Base-by-base conservation (phyloP, 2,329 filamentous ascomycete species). In the Epicoccum nigrum region DNA sequence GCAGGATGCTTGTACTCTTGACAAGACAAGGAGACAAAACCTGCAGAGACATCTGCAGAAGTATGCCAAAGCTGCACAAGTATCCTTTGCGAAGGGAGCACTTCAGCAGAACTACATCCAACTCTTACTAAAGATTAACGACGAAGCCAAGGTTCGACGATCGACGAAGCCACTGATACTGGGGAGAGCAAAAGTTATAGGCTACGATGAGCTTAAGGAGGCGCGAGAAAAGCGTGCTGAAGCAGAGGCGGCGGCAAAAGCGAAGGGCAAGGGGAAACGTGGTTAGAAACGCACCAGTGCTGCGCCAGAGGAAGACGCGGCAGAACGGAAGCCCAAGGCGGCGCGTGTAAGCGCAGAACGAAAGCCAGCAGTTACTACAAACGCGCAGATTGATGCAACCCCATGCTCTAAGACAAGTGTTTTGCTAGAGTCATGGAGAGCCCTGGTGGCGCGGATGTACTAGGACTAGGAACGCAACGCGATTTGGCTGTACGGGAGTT, bases 51-150 rank as follows among this genome's bases (percentile, higher is more conserved):
- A n/a, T n/a, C n/a, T n/a, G n/a, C 46, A 56, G 47, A 31, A 52
- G 41, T 39, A 60, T 4, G 43, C 49, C 9, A 61, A 54, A 28
- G 67, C 69, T 34, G 56, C 60, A 45, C 44, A 65, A 55, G 53
- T 51, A 47, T 61, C 57, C 31, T 62, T 65, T 50, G 55, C 63
- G 13, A 34, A 65, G 40, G n/a, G 38, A 44, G 52, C 59, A 44
- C 59, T 73, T 25, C 57, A 59, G 17, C 45, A 67, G 44, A 59
- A 72, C 25, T 55, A 63, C 37, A 69, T 62, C 48, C 41, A 48
- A 43, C 59, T 68, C 55, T 59, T 72, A 17, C 40, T 52, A n/a
- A 60, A 45, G 43, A 64, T 67, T 13, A 65, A 69, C 40, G 62
- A 68, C 54, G 55, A 69, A n/a, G 27, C 9, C 48, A 69, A 65